phyloP scores from a whole-genome alignment of 805 yeast genomes.

The Candida taoyuanica region DNA sequence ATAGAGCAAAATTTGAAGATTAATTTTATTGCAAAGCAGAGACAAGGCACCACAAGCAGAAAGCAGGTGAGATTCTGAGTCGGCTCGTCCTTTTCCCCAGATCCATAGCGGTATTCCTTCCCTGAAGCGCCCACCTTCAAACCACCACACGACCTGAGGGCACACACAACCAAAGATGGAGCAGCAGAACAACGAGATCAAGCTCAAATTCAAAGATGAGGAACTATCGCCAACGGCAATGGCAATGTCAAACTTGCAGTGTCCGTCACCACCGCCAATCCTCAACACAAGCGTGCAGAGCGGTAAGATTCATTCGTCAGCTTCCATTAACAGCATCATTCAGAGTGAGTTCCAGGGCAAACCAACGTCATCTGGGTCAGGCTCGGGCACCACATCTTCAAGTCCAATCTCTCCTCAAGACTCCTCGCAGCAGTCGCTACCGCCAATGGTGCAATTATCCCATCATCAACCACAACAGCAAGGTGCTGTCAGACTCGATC shows the following conservation, averaged over 20 bases:
- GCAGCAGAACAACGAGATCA: neutral
- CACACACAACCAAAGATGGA: neutral
- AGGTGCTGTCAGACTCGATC: constrained; percentile 5
- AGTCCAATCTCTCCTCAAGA: neutral
- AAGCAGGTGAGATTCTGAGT: no score
- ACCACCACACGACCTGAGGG: neutral
- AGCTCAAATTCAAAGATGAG: constrained; percentile 4
- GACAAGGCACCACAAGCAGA: no score
- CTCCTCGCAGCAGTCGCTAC: neutral
- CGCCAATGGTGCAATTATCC: neutral
- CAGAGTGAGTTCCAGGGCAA: constrained; percentile 15
- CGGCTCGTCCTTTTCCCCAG: no score
- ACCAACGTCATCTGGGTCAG: neutral
- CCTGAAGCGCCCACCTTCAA: neutral
- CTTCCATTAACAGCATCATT: constrained; percentile 24
- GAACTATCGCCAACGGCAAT: constrained; percentile 44
- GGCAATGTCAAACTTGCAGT: constrained; percentile 54
- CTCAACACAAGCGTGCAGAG: constrained; percentile 32
- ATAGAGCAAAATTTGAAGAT: no score
- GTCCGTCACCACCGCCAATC: constrained; percentile 75
- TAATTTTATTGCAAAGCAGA: no score
- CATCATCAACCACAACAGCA: constrained; percentile 2
- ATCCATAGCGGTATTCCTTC: no score
- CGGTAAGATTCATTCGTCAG: constrained; percentile 23
- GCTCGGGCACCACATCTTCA: neutral